These are phyloP conservation scores for Hanseniaspora pseudoguilliermondii DNA, from an alignment of 805 yeast genomes.

Conservation along the genomic window DNA sequence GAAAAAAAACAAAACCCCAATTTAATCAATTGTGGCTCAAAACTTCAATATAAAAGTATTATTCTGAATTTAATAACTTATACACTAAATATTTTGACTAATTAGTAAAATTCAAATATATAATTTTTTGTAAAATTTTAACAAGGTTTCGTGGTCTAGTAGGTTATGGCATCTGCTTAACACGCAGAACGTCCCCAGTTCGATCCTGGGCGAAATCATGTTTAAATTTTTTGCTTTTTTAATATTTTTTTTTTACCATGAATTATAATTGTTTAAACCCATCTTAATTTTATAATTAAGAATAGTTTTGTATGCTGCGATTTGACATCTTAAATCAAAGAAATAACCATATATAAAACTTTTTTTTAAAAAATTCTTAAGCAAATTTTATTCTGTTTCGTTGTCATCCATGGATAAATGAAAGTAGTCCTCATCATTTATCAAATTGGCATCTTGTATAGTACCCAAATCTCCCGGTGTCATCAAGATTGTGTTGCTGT, in stretches of 20 bases:
- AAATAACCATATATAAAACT: background rate
- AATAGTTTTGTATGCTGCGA: no score
- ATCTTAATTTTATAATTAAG: no score
- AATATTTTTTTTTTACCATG: no score
- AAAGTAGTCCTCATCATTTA: slow-evolving; percentile 61
- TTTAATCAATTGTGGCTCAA: no score
- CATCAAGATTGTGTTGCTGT: slow-evolving; percentile 54
- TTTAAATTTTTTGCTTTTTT: no score
- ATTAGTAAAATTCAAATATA: no score
- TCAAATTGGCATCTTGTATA: slow-evolving; percentile 73
- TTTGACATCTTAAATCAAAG: background rate
- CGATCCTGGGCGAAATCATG: slow-evolving; percentile 90
- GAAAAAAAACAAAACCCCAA: no score
- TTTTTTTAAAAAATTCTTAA: no score
- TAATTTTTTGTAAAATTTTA: background rate
- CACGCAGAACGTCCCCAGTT: slow-evolving; percentile 99
- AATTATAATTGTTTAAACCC: no score
- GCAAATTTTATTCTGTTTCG: slow-evolving; percentile 18
- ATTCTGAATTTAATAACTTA: no score
- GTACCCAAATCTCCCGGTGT: slow-evolving; percentile 98
- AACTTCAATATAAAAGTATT: no score
- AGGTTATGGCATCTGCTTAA: slow-evolving; percentile 99
- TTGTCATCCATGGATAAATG: slow-evolving; percentile 33
- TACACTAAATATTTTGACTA: no score
- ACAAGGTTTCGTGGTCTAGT: slow-evolving; percentile 42